Conservation (phyloP, 495 filamentous ascomycete species). For the Daldinia loculata region DNA sequence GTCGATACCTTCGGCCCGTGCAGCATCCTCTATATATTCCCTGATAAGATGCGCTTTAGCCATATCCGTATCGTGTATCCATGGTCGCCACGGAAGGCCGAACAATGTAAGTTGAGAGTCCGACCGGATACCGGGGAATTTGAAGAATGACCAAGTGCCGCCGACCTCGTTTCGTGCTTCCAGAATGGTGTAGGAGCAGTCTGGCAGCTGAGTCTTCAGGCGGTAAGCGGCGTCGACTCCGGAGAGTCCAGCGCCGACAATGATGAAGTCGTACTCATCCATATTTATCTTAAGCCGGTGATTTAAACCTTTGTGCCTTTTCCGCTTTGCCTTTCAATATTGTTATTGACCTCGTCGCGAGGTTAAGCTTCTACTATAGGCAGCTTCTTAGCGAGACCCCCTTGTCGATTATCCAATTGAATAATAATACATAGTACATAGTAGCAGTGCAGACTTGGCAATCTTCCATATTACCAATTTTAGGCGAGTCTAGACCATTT, state of each 20-base stretch:
- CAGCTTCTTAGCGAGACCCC: neutral
- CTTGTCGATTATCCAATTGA: neutral
- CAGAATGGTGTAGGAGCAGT: conserved; percentile 66
- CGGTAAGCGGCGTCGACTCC: conserved; percentile 80
- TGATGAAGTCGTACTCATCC: conserved; percentile 64
- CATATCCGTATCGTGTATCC: conserved; percentile 66
- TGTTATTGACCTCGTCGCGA: neutral
- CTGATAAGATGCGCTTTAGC: conserved; percentile 67
- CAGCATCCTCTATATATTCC: conserved; percentile 69
- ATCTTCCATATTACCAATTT: neutral
- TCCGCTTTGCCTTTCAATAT: neutral
- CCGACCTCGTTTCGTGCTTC: conserved; percentile 69
- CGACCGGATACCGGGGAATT: conserved; percentile 72
- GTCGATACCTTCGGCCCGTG: conserved; percentile 69
- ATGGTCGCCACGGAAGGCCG: conserved; percentile 74
- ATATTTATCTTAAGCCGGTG: neutral
- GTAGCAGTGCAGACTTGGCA: neutral
- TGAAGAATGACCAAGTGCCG: conserved; percentile 79
- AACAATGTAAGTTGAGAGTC: conserved; percentile 74
- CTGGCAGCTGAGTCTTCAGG: conserved; percentile 67
- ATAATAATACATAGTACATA: neutral
- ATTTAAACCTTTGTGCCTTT: neutral
- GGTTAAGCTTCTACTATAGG: neutral
- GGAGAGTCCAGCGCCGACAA: conserved; percentile 77
- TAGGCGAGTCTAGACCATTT: neutral